Percentiles rank a stretch among this genome's conserved stretches.
Evolutionary conservation across 768 basidiomycete genomes (phyloP).

Genomic region (Boletus pseudopeckii): DNA sequence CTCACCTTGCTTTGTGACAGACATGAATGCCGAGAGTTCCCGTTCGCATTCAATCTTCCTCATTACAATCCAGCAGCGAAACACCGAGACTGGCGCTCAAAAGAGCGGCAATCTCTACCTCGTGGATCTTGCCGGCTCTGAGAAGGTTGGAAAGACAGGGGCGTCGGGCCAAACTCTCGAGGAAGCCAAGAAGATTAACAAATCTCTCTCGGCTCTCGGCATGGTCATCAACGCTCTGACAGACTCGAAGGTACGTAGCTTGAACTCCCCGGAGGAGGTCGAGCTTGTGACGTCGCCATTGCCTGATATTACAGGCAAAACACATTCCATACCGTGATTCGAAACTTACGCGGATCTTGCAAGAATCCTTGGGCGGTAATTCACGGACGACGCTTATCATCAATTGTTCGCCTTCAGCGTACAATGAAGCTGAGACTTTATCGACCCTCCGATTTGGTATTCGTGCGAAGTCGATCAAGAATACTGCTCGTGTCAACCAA

Average conservation of each 20-base stretch:
- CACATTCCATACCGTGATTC: conserved; percentile 99
- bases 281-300: conserved; percentile 3
- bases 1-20: conserved; percentile 39
- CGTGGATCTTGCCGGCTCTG: conserved; percentile 96
- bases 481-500: conserved; percentile 96
- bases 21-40: conserved; percentile 99
- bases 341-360: conserved; percentile 96
- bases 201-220: conserved; percentile 92
- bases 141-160: conserved; percentile 99
- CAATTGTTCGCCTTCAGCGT: conserved; percentile 97
- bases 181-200: conserved; percentile 99
- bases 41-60: conserved; percentile 99
- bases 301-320: conserved; percentile 58
- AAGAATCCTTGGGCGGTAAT: conserved; percentile 97
- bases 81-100: conserved; percentile 92
- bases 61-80: conserved; percentile 94
- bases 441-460: conserved; percentile 99
- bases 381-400: conserved; percentile 97
- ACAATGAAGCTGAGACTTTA: conserved; percentile 95
- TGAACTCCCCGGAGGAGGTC: background rate
- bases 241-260: conserved; percentile 75
- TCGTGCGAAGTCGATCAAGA: conserved; percentile 99
- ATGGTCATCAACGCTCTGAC: conserved; percentile 99
- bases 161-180: conserved; percentile 98
- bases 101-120: conserved; percentile 97